A percentile compares a stretch with the other conserved stretches of the same genome.
Conservation (phyloP, 2,329 filamentous ascomycete species). For the Triangularia verruculosa region DNA sequence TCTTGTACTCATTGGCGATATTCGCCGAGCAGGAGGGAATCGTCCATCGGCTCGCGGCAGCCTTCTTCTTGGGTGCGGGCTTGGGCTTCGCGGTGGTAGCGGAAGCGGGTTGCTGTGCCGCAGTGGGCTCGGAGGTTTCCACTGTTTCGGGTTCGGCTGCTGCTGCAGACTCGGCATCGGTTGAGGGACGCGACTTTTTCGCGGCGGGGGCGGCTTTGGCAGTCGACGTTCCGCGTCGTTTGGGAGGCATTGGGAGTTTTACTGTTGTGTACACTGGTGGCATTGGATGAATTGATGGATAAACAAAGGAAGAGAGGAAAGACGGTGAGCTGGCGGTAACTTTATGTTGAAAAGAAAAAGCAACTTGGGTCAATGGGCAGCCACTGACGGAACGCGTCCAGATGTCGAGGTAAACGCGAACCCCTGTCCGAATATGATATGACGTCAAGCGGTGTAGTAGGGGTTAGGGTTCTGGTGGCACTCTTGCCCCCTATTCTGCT, state of each 20-base stretch:
- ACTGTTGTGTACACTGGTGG: not conserved
- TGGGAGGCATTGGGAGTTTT: constrained; percentile 14
- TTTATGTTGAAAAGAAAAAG: not conserved
- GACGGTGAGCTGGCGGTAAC: not conserved
- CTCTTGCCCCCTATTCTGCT: no score
- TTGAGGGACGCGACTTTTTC: constrained; percentile 19
- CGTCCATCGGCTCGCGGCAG: constrained; percentile 17
- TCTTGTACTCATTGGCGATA: constrained; percentile 15
- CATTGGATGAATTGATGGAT: not conserved
- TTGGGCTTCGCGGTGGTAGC: not conserved
- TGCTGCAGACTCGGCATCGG: not conserved
- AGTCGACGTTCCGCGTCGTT: constrained; percentile 3
- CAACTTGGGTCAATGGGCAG: not conserved
- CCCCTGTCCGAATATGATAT: not conserved
- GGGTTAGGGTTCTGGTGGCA: no score
- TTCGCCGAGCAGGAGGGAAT: constrained; percentile 21
- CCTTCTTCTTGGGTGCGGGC: constrained; percentile 4
- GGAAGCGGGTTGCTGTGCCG: not conserved
- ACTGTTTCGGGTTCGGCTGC: not conserved
- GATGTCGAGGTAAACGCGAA: not conserved
- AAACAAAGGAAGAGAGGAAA: not conserved
- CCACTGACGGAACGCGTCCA: not conserved
- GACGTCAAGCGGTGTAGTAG: no score
- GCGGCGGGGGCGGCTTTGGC: not conserved
- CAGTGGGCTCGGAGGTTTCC: not conserved